Evolutionary conservation across 805 yeast species (phyloP).

Genomic region (Saccharomycopsis fodiens): DNA sequence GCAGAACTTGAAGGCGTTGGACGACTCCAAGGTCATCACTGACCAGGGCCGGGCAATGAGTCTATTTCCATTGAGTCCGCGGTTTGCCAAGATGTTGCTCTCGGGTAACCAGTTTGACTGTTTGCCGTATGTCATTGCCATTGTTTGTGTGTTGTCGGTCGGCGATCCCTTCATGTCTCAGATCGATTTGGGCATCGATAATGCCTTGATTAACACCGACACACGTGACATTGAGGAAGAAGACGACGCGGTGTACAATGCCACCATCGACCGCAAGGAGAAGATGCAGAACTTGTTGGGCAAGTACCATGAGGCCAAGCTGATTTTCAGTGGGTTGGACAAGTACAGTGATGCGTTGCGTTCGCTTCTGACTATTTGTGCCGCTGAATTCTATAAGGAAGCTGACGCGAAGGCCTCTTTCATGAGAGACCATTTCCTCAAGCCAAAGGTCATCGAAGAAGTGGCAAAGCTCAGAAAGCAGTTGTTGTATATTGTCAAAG

Average conservation of each 20-base stretch:
- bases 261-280: slow-evolving; percentile 31
- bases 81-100: slow-evolving; percentile 84
- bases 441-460: slow-evolving; percentile 81
- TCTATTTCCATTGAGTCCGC: slow-evolving; percentile 85
- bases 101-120: slow-evolving; percentile 84
- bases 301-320: slow-evolving; percentile 50
- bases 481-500: slow-evolving; percentile 63
- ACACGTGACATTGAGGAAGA: slow-evolving; percentile 25
- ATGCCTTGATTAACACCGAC: slow-evolving; percentile 17
- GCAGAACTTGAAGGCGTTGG: slow-evolving; percentile 71
- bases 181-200: slow-evolving; percentile 57
- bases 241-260: slow-evolving; percentile 30
- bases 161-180: slow-evolving; percentile 85
- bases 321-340: slow-evolving; percentile 61
- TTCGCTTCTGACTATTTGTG: slow-evolving; percentile 76
- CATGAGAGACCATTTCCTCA: slow-evolving; percentile 48
- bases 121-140: slow-evolving; percentile 80
- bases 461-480: slow-evolving; percentile 75
- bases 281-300: slow-evolving; percentile 36
- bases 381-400: slow-evolving; percentile 65
- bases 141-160: slow-evolving; percentile 87
- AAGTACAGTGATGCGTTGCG: slow-evolving; percentile 66
- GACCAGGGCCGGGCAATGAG: slow-evolving; percentile 82
- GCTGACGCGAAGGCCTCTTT: slow-evolving; percentile 43
- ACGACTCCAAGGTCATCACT: slow-evolving; percentile 48